Conservation (phyloP, 164 flowering plant genomes). For the Vitis amurensis region DNA sequence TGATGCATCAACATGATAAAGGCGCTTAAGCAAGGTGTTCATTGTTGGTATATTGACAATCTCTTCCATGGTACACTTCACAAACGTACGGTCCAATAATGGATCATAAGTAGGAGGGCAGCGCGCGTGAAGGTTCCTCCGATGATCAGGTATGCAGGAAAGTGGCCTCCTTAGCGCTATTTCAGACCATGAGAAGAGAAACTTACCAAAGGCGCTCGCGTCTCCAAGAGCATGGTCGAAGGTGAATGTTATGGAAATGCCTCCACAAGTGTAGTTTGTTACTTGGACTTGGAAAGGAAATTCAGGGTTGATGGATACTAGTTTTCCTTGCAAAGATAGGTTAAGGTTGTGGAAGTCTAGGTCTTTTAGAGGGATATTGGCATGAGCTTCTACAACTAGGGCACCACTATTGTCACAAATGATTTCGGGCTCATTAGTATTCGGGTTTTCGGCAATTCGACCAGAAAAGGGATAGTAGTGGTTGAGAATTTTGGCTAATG, state of each 20-base stretch:
- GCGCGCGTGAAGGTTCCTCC: conserved; percentile 37
- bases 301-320: conserved; percentile 24
- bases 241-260: conserved; percentile 45
- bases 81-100: conserved; percentile 34
- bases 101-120: conserved; percentile 40
- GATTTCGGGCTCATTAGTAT: conserved; percentile 46
- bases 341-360: conserved; percentile 44
- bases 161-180: conserved; percentile 28
- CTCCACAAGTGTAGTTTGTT: conserved; percentile 41
- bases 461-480: conserved; percentile 52
- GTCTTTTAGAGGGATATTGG: conserved; percentile 25
- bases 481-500: conserved; percentile 35
- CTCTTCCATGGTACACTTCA: conserved; percentile 42
- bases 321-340: conserved; percentile 32
- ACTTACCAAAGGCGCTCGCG: conserved; percentile 50
- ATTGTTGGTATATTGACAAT: conserved; percentile 34
- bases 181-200: conserved; percentile 51
- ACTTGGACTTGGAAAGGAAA: conserved; percentile 46
- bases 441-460: conserved; percentile 28
- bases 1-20: conserved; percentile 38
- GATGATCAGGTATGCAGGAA: conserved; percentile 44
- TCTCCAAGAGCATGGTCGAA: conserved; percentile 63
- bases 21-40: conserved; percentile 35
- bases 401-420: conserved; percentile 50
- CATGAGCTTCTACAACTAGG: conserved; percentile 34